These are phyloP conservation scores for Geotrichum restrictum DNA, from an alignment of 1,139 yeast species.

Conservation along the genomic window DNA sequence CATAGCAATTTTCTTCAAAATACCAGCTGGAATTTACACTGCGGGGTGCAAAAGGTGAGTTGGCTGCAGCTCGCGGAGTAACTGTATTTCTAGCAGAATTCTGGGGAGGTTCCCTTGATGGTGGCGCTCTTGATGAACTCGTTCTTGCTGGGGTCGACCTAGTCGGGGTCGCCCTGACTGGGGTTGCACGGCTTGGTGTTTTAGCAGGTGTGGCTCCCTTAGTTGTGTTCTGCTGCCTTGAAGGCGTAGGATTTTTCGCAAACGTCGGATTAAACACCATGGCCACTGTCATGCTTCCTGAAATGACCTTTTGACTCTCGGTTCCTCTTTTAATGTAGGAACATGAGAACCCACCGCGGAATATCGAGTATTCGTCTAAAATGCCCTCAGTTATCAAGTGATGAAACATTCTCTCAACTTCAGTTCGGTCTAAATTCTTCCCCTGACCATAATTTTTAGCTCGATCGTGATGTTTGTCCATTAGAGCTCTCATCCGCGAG, in stretches of 20 bases:
- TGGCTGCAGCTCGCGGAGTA: not conserved
- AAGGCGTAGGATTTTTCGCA: not conserved
- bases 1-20: constrained; percentile 23
- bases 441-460: constrained; percentile 70
- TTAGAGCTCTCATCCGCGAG: constrained; percentile 57
- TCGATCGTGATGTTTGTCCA: constrained; percentile 55
- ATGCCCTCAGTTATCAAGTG: constrained; percentile 67
- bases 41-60: not conserved
- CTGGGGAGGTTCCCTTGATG: not conserved
- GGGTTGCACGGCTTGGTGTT: not conserved
- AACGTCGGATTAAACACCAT: constrained; percentile 42
- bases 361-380: constrained; percentile 65
- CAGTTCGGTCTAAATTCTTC: constrained; percentile 56
- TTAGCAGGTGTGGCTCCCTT: not conserved
- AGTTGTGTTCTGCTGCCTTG: not conserved
- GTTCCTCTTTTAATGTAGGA: constrained; percentile 66
- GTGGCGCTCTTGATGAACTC: not conserved
- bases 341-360: constrained; percentile 61
- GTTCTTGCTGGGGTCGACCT: not conserved
- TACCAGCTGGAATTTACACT: not conserved
- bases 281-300: constrained; percentile 45
- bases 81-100: not conserved
- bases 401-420: constrained; percentile 77
- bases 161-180: not conserved
- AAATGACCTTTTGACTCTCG: constrained; percentile 47